A percentile compares a stretch with the other conserved stretches of the same genome.
These are phyloP conservation scores for Phytophthora ramorum DNA, from an alignment of 352 stramenopile species.

Conservation along the genomic window DNA sequence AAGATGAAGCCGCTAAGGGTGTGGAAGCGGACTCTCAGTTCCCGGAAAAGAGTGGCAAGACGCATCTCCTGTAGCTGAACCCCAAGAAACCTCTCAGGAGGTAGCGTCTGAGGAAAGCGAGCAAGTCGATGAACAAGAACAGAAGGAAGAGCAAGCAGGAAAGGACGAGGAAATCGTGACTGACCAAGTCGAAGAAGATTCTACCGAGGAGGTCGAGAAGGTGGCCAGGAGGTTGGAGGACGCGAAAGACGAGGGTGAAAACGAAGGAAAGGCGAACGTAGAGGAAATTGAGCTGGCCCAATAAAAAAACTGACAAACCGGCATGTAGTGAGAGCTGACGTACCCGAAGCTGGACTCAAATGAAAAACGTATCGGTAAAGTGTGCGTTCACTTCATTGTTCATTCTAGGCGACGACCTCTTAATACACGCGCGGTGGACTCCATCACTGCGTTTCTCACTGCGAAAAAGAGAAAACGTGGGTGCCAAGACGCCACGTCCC, in stretches of 20 bases:
- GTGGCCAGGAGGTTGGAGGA: not conserved
- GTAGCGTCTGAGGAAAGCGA: conserved; percentile 1
- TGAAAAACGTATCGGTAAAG: not conserved
- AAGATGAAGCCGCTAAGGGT: conserved; percentile 8
- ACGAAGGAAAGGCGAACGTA: conserved; percentile 1
- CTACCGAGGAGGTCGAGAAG: not conserved
- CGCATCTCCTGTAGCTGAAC: not conserved
- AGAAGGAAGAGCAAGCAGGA: conserved; percentile 9
- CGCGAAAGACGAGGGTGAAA: conserved; percentile 1
- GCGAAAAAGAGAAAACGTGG: not conserved
- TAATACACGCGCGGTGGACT: not conserved
- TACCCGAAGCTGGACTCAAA: not conserved
- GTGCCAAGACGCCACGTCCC: not conserved
- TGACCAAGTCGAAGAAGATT: not conserved
- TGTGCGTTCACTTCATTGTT: not conserved
- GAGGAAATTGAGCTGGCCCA: conserved; percentile 2
- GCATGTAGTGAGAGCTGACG: not conserved
- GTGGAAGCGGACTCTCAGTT: not conserved
- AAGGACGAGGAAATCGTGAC: not conserved
- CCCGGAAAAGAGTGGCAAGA: not conserved
- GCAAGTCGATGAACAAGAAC: not conserved
- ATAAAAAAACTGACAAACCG: conserved; percentile 9
- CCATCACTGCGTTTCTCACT: conserved; percentile 1
- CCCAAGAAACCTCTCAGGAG: not conserved
- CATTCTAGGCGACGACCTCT: not conserved